Percentiles rank a stretch among this genome's conserved stretches.
These are phyloP conservation scores for Ustilago xerochloae DNA, from an alignment of 1,284 basidiomycete genomes.

Conservation along the genomic window DNA sequence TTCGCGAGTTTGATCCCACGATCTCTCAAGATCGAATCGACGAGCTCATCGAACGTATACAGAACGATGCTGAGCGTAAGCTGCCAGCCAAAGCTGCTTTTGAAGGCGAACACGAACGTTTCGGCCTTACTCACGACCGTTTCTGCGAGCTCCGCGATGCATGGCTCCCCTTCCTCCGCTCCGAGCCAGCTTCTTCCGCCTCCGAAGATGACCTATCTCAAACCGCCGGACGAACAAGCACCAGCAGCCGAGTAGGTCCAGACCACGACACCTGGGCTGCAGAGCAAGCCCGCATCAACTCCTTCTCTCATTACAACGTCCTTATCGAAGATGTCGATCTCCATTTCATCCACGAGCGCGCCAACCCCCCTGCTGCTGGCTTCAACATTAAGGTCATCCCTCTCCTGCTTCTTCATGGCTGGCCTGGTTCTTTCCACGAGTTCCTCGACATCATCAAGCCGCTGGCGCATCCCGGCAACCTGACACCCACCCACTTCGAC, in stretches of 20 bases:
- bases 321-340: slow-evolving; percentile 58
- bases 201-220: slow-evolving; percentile 9
- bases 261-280: slow-evolving; percentile 58
- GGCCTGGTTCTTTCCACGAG: slow-evolving; percentile 64
- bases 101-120: slow-evolving; percentile 39
- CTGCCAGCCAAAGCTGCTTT: slow-evolving; percentile 31
- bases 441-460: slow-evolving; percentile 62
- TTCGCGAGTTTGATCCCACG: slow-evolving; percentile 31
- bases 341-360: slow-evolving; percentile 64
- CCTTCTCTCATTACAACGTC: slow-evolving; percentile 53
- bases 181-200: slow-evolving; percentile 6
- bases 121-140: slow-evolving; percentile 46
- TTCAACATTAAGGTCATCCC: slow-evolving; percentile 61
- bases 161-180: slow-evolving; percentile 44
- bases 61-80: slow-evolving; percentile 22
- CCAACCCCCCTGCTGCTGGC: slow-evolving; percentile 22
- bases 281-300: slow-evolving; percentile 38
- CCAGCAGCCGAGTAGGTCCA: slow-evolving; percentile 23
- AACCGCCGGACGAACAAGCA: slow-evolving; percentile 1
- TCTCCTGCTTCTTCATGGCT: slow-evolving; percentile 67
- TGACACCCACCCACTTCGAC: slow-evolving; percentile 54
- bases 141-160: slow-evolving; percentile 42
- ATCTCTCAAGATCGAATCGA: slow-evolving; percentile 21
- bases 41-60: slow-evolving; percentile 31
- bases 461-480: slow-evolving; percentile 57